Evolutionary conservation across 805 yeast genomes (phyloP), one percentile per base, ranked within the genome.

Genomic region (Saturnispora kantuleensis): DNA sequence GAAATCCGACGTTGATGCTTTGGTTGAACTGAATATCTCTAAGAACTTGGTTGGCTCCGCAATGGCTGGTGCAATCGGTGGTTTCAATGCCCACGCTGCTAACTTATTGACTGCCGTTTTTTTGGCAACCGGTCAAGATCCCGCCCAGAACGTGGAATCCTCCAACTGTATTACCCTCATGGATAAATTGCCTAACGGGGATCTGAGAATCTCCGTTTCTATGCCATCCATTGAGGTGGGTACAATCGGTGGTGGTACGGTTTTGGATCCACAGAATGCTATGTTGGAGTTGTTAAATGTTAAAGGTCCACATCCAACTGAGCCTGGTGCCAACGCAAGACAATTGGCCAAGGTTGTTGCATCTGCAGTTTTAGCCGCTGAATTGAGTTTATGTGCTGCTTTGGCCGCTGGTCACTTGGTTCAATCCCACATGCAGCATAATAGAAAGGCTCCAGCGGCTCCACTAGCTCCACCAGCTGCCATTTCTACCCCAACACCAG

Each of bases 221-320:
- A 93, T 93, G 99, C 99, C 99, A 29, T 86, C 94, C 28, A 87
- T 93, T 55, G 99, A 93, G 68, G 98, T 93, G 38, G 99, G 99
- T 52, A 93, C 99, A 2, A 88, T 93, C 64, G 98, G 98, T 47
- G 99, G 99, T 52, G 99, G 99, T 60, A 93, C 99, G 3, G 85
- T 93, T 51, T 75, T 93, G 57, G 97, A 85, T 59, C 97, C 99
- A 35, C 99, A 93, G 68, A 84, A 89, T 41, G 86, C 97, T 17
- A 87, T 93, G 95, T 72, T 93, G 48, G 97, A 93, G 56, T 69
- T 93, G 53, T 72, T 93, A 50, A 97, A 97, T 33, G 95, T 93
- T 39, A 79, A 84, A 55, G 99, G 99, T 3, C 97, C 99, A 4
- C 95, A 89, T 62, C 84, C 95, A 33, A 81, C 89, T 4, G 76